Percentiles rank a stretch among this genome's conserved stretches.
phyloP scores from a whole-genome alignment of 73 alveolate species.

The Paramecium pentaurelia region DNA sequence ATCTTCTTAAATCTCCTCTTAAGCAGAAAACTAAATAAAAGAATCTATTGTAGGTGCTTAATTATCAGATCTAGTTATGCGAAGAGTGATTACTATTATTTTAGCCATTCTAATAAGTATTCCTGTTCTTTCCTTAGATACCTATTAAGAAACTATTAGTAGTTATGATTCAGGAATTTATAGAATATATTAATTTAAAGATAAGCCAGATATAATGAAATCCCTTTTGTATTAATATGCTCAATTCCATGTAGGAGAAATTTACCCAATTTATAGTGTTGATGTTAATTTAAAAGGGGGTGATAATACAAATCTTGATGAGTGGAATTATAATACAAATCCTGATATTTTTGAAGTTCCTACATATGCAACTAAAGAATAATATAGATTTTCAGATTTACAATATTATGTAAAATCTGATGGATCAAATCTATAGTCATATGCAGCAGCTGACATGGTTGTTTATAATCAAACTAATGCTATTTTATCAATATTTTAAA shows the following conservation, averaged over 20 bases:
- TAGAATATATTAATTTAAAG: neutral
- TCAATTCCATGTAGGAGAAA: constrained; percentile 11
- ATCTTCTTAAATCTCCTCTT: neutral
- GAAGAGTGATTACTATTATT: constrained; percentile 87
- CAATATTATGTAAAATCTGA: neutral
- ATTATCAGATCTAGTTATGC: constrained; percentile 86
- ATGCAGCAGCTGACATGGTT: constrained; percentile 64
- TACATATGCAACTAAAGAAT: neutral
- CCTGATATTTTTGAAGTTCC: neutral
- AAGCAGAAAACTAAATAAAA: constrained; percentile 42
- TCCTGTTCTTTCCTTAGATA: constrained; percentile 67
- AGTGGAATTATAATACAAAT: neutral
- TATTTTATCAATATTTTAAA: constrained; percentile 69
- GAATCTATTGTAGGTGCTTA: constrained; percentile 92
- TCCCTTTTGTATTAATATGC: neutral
- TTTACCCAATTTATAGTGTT: neutral
- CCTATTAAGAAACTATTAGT: constrained; percentile 64
- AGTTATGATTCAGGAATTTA: constrained; percentile 55
- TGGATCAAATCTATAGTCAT: neutral
- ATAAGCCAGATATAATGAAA: neutral
- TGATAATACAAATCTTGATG: neutral
- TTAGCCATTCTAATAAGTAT: constrained; percentile 79
- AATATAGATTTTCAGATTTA: constrained; percentile 22
- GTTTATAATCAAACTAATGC: constrained; percentile 65
- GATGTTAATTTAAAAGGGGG: neutral